Conservation (phyloP, 1,284 basidiomycete genomes). For the Paramarasmius palmivorus region DNA sequence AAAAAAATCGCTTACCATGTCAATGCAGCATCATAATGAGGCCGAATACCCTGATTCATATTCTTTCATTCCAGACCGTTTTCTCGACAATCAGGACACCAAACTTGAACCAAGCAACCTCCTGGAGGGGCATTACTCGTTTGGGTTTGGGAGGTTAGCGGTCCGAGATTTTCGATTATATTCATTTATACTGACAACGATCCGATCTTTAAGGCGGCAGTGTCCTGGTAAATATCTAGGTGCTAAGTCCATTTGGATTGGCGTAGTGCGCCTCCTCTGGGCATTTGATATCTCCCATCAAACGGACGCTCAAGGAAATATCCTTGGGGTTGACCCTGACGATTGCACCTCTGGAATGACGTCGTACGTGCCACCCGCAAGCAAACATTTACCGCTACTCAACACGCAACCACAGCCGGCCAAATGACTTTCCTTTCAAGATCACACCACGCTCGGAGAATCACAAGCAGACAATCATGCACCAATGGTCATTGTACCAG, state of each 20-base stretch:
- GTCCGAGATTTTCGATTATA: too few relatives aligned
- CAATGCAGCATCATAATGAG: conserved; percentile 5
- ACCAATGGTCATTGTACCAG: too few relatives aligned
- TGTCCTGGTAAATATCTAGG: background rate
- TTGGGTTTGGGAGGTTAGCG: background rate
- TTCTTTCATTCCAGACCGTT: background rate
- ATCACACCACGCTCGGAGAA: background rate
- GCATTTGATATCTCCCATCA: background rate
- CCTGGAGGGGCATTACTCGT: background rate
- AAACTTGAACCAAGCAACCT: background rate
- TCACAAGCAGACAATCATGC: background rate
- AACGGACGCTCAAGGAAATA: background rate
- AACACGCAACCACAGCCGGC: too few relatives aligned
- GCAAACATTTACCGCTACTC: too few relatives aligned
- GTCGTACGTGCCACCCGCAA: conserved; percentile 3
- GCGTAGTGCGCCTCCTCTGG: background rate
- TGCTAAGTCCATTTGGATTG: conserved; percentile 3
- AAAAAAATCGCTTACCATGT: background rate
- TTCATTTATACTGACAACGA: too few relatives aligned
- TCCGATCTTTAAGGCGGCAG: too few relatives aligned
- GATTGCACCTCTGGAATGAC: conserved; percentile 5
- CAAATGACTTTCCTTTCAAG: background rate
- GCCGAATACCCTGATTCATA: background rate
- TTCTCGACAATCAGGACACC: background rate
- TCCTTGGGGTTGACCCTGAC: background rate